Evolutionary conservation across 1,139 yeast species (phyloP).

Genomic region (Scheffersomyces parashehatae): DNA sequence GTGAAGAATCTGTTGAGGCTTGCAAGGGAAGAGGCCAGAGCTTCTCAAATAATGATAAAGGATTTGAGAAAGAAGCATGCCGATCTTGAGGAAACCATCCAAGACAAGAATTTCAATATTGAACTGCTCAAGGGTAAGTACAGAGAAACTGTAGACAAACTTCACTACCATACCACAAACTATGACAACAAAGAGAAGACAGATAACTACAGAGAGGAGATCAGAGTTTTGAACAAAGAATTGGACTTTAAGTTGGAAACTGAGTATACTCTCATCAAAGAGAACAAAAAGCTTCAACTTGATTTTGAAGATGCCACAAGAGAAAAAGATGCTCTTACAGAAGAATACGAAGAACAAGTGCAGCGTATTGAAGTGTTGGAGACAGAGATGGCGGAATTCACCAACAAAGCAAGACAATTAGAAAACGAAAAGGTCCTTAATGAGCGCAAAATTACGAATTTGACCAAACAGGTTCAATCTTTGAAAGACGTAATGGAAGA

Average conservation of each 20-base stretch:
- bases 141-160: constrained; percentile 48
- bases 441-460: constrained; percentile 48
- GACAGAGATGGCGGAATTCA: constrained; percentile 41
- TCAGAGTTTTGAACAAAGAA: constrained; percentile 58
- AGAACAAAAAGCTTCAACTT: constrained; percentile 59
- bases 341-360: constrained; percentile 50
- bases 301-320: constrained; percentile 58
- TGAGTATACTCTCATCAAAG: constrained; percentile 67
- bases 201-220: constrained; percentile 56
- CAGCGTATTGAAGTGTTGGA: constrained; percentile 55
- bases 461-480: constrained; percentile 51
- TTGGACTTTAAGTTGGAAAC: constrained; percentile 56
- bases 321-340: constrained; percentile 50
- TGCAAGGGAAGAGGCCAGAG: constrained; percentile 59
- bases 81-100: constrained; percentile 57
- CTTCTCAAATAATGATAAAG: constrained; percentile 58
- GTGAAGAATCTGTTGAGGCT: constrained; percentile 52
- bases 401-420: constrained; percentile 47
- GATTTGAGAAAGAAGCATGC: constrained; percentile 57
- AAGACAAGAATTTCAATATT: constrained; percentile 59
- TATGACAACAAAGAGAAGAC: constrained; percentile 43
- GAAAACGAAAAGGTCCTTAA: constrained; percentile 44
- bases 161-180: constrained; percentile 52
- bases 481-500: constrained; percentile 56
- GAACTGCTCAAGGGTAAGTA: constrained; percentile 50